Conservation (phyloP, 148 eudicot species). For the Rheum nobile region DNA sequence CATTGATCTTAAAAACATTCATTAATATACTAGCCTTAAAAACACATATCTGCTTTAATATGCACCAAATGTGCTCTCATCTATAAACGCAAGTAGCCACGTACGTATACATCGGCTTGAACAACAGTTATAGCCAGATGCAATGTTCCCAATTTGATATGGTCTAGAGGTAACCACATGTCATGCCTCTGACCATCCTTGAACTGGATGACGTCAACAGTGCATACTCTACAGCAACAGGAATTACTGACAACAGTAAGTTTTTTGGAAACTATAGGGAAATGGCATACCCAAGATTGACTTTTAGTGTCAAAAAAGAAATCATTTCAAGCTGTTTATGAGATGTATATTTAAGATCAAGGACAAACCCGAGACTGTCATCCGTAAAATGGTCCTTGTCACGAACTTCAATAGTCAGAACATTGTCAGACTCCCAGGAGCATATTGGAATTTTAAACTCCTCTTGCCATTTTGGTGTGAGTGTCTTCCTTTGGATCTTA, state of each 20-base stretch:
- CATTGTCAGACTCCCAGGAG: slow-evolving; percentile 62
- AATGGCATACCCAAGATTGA: background rate
- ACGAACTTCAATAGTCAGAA: slow-evolving; percentile 56
- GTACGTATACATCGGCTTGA: slow-evolving; percentile 26
- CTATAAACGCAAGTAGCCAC: background rate
- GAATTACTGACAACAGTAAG: background rate
- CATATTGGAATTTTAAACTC: slow-evolving; percentile 76
- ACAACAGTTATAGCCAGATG: slow-evolving; percentile 73
- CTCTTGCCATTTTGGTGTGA: slow-evolving; percentile 87
- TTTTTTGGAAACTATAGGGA: background rate
- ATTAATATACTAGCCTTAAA: background rate
- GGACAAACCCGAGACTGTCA: slow-evolving; percentile 37
- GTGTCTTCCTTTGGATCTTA: slow-evolving; percentile 60
- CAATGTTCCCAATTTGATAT: slow-evolving; percentile 64
- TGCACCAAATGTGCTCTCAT: too few relatives aligned
- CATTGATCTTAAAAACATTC: background rate
- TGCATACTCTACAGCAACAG: slow-evolving; percentile 38
- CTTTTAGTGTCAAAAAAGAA: background rate
- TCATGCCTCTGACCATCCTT: slow-evolving; percentile 84
- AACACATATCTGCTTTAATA: background rate
- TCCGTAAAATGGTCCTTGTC: slow-evolving; percentile 80
- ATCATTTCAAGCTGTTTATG: background rate
- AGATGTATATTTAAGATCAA: background rate
- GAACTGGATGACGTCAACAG: slow-evolving; percentile 42
- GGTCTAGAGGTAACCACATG: slow-evolving; percentile 75